Evolutionary conservation across 1,139 yeast species (phyloP).

Genomic region (Kodamaea ohmeri): DNA sequence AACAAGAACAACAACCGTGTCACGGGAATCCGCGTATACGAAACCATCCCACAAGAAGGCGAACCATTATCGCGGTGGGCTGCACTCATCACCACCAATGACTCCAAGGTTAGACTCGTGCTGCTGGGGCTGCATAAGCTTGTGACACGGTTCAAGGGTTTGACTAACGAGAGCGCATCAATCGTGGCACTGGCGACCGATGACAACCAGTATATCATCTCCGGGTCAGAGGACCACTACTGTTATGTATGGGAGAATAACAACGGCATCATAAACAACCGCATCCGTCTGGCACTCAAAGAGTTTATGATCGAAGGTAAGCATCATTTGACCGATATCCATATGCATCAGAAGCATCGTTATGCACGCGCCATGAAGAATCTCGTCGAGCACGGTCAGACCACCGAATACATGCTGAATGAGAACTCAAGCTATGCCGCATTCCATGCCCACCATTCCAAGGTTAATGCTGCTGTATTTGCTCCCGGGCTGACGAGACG

Average conservation of each 20-base stretch:
- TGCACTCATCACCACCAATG: slow-evolving; percentile 68
- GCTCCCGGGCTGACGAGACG: slow-evolving; percentile 76
- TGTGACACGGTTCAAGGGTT: slow-evolving; percentile 72
- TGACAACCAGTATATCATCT: slow-evolving; percentile 48
- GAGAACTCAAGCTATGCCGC: slow-evolving; percentile 58
- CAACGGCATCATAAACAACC: slow-evolving; percentile 40
- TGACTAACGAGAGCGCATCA: slow-evolving; percentile 66
- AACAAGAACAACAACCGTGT: slow-evolving; percentile 37
- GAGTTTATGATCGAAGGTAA: slow-evolving; percentile 39
- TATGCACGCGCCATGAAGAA: slow-evolving; percentile 32
- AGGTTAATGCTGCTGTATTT: slow-evolving; percentile 72
- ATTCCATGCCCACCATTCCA: slow-evolving; percentile 74
- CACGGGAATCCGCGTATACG: slow-evolving; percentile 40
- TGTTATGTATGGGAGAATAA: slow-evolving; percentile 67
- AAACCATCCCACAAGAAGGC: slow-evolving; percentile 13
- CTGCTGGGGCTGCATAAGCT: slow-evolving; percentile 55
- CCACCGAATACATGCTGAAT: slow-evolving; percentile 34
- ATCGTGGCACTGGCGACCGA: slow-evolving; percentile 66
- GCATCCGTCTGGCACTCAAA: slow-evolving; percentile 31
- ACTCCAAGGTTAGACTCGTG: slow-evolving; percentile 70
- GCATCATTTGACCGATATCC: slow-evolving; percentile 32
- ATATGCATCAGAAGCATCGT: slow-evolving; percentile 28
- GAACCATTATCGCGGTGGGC: slow-evolving; percentile 30
- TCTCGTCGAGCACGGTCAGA: slow-evolving; percentile 25
- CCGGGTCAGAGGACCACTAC: slow-evolving; percentile 71